phyloP scores from a whole-genome alignment of 805 yeast species.

The Metschnikowia proteae region DNA sequence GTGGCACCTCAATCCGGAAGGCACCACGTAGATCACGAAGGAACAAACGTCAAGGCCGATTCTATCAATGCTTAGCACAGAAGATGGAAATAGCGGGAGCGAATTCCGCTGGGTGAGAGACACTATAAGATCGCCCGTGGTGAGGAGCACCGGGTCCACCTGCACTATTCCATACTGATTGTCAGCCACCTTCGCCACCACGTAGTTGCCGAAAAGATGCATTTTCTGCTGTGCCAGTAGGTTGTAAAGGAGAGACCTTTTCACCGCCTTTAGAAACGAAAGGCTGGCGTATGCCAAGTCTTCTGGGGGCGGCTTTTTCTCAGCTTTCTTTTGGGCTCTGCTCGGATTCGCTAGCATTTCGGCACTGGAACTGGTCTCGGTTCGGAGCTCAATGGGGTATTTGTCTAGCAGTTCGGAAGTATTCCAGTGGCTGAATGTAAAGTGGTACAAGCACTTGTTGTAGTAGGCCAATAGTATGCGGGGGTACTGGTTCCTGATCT shows the following conservation, averaged over 20 bases:
- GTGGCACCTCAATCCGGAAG: slow-evolving; percentile 43
- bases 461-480: slow-evolving; percentile 38
- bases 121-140: slow-evolving; percentile 38
- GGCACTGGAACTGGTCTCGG: slow-evolving; percentile 5
- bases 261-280: slow-evolving; percentile 38
- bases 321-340: slow-evolving; percentile 15
- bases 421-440: slow-evolving; percentile 28
- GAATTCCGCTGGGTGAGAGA: slow-evolving; percentile 26
- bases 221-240: slow-evolving; percentile 25
- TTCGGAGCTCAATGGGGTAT: not conserved
- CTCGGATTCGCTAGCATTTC: slow-evolving; percentile 31
- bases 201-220: slow-evolving; percentile 38
- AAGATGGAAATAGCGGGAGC: slow-evolving; percentile 26
- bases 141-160: slow-evolving; percentile 36
- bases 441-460: slow-evolving; percentile 37
- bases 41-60: slow-evolving; percentile 10
- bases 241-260: slow-evolving; percentile 34
- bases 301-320: slow-evolving; percentile 18
- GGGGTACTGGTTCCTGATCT: slow-evolving; percentile 35
- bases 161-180: slow-evolving; percentile 25
- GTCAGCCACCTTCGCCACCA: slow-evolving; percentile 10
- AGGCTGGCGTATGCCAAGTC: slow-evolving; percentile 32
- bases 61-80: slow-evolving; percentile 17
- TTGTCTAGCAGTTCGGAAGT: not conserved
- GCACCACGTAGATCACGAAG: slow-evolving; percentile 38